A percentile compares a stretch with the other conserved stretches of the same genome.
Conservation (phyloP, 805 yeast species). For the Candida pini region DNA sequence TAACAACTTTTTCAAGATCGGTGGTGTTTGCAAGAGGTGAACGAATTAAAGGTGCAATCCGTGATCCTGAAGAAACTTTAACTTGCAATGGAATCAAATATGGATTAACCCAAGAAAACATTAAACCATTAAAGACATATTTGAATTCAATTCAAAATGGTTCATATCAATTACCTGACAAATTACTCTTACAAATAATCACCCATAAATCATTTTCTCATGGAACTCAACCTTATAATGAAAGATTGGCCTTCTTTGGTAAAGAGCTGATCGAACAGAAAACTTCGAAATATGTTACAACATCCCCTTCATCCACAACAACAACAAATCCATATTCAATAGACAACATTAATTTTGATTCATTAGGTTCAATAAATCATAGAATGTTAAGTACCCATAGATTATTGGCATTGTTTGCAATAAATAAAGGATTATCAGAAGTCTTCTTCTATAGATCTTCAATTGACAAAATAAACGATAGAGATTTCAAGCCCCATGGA, state of each 20-base stretch:
- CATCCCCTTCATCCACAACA: constrained; percentile 12
- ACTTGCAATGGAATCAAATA: constrained; percentile 49
- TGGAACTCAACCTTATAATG: constrained; percentile 86
- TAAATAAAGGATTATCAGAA: constrained; percentile 39
- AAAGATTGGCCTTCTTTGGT: constrained; percentile 72
- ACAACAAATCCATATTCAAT: constrained; percentile 31
- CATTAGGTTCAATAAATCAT: constrained; percentile 52
- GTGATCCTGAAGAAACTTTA: constrained; percentile 59
- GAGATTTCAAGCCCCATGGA: constrained; percentile 25
- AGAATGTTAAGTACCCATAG: constrained; percentile 46
- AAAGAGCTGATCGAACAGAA: constrained; percentile 49
- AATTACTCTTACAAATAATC: constrained; percentile 67
- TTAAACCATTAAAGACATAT: constrained; percentile 43
- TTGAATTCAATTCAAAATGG: constrained; percentile 29
- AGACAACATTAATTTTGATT: constrained; percentile 48
- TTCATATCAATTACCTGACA: constrained; percentile 52
- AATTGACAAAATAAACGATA: constrained; percentile 26
- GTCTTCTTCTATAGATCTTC: constrained; percentile 62
- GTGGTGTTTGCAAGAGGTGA: constrained; percentile 42
- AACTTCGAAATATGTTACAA: constrained; percentile 38
- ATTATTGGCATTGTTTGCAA: constrained; percentile 48
- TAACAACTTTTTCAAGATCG: constrained; percentile 12
- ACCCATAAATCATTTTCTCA: constrained; percentile 95
- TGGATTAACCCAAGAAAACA: constrained; percentile 44
- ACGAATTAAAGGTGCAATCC: constrained; percentile 65